phyloP scores from a whole-genome alignment of 805 yeast species.

The Nakazawaea laoshanensis region DNA sequence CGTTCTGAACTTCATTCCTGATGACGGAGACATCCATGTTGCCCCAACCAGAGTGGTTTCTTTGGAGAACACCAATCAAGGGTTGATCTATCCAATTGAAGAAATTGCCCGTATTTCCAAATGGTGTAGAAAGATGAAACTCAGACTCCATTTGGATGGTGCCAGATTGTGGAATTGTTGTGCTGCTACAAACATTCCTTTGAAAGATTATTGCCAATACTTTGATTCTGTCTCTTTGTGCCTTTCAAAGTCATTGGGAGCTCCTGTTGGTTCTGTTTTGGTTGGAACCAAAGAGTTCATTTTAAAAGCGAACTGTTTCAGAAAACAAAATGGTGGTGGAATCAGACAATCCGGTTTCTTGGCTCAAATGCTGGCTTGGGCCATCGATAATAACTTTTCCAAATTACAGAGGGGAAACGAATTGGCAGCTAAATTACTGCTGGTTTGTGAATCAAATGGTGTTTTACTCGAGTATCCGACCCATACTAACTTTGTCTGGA shows the following conservation, averaged over 20 bases:
- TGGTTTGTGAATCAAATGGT: constrained; percentile 42
- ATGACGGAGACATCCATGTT: constrained; percentile 76
- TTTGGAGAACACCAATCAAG: constrained; percentile 84
- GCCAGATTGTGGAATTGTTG: constrained; percentile 90
- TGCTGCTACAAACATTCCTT: constrained; percentile 58
- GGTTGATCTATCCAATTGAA: constrained; percentile 70
- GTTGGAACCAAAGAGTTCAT: constrained; percentile 59
- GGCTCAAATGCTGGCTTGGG: constrained; percentile 68
- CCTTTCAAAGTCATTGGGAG: constrained; percentile 83
- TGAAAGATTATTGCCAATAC: constrained; percentile 60
- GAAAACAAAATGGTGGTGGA: constrained; percentile 92
- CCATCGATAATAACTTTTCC: constrained; percentile 65
- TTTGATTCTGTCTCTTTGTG: constrained; percentile 88
- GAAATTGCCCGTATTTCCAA: constrained; percentile 64
- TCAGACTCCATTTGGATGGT: constrained; percentile 81
- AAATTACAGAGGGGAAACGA: constrained; percentile 41
- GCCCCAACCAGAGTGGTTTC: constrained; percentile 85
- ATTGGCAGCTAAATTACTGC: constrained; percentile 39
- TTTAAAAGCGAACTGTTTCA: constrained; percentile 70
- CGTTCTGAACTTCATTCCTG: constrained; percentile 44
- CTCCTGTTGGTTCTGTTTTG: constrained; percentile 85
- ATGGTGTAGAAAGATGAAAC: constrained; percentile 53
- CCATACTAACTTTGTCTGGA: constrained; percentile 76
- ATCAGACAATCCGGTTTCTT: constrained; percentile 82
- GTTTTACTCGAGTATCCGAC: constrained; percentile 61